Base-by-base conservation (phyloP, 2,329 filamentous ascomycete genomes). In the Pseudogymnoascus destructans region DNA sequence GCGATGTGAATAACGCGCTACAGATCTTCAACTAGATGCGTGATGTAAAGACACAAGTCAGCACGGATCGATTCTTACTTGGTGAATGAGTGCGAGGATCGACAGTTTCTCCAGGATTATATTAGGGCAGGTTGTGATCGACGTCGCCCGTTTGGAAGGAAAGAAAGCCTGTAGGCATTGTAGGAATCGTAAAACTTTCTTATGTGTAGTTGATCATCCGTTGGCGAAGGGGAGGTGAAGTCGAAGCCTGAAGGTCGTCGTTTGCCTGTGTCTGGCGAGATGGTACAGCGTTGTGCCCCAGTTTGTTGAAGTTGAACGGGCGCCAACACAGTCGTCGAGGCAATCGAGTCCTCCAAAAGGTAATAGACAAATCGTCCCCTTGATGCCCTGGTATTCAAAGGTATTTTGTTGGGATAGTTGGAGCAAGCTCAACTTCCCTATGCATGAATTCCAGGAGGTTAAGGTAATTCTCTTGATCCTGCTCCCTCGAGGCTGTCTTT, bases 61-160 rank as follows among this genome's bases (percentile, higher is more conserved):
- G 46, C 46, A 52, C 46, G 25, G 23, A 13, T 52, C 46, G 46
- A 52, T 32, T 32, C 46, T 25, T 52, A 52, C 46, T 30, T 52
- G 6, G 36, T 33, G 57, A 57, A 40, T 13, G 35, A 32, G 38
- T 57, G 56, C 33, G 38, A 23, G 56, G 55, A 25, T 40, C 36
- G 35, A 49, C 56, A 46, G 32, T 40, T 40, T 57, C 36, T 57
- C 59, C 62, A 59, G 62, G 32, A 30, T 52, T 64, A 62, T 64
- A 69, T 69, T 68, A 70, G 66, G 68, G 66, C 61, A 69, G 65
- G 64, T 67, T 64, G 58, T 69, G 67, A 68, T 68, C 61, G 66
- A 65, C 60, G 64, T 63, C 65, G 66, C 65, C 67, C 62, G 66
- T 66, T 66, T 65, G 59, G 40, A 58, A 61, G 66, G 60, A 68